phyloP scores from a whole-genome alignment of 2,329 filamentous ascomycete genomes.

The Plenodomus biglobosus region DNA sequence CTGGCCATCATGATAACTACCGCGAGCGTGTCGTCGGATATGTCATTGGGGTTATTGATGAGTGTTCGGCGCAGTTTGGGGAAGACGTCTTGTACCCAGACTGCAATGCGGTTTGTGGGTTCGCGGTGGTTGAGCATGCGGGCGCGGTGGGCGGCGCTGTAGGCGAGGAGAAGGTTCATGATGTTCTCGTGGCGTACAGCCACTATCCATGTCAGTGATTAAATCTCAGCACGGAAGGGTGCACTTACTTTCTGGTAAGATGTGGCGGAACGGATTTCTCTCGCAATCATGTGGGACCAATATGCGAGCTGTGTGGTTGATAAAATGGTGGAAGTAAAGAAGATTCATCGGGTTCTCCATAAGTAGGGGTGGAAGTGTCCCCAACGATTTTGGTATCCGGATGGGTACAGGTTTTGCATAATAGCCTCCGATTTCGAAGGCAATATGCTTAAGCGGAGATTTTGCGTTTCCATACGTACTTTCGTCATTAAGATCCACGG shows the following conservation, averaged over 20 bases:
- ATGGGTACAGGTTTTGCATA: slow-evolving; percentile 70
- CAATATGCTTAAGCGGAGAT: slow-evolving; percentile 51
- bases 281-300: slow-evolving; percentile 64
- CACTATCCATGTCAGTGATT: slow-evolving; percentile 51
- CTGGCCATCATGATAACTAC: slow-evolving; percentile 85
- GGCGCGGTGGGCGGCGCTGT: slow-evolving; percentile 81
- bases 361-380: slow-evolving; percentile 59
- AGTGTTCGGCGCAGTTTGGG: slow-evolving; percentile 70
- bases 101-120: slow-evolving; percentile 74
- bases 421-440: slow-evolving; percentile 64
- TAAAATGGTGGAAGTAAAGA: slow-evolving; percentile 71
- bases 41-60: slow-evolving; percentile 49
- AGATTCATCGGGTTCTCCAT: slow-evolving; percentile 78
- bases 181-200: slow-evolving; percentile 70
- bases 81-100: slow-evolving; percentile 79
- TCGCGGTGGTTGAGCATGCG: slow-evolving; percentile 72
- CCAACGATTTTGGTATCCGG: slow-evolving; percentile 60
- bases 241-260: slow-evolving; percentile 62
- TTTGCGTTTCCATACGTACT: slow-evolving; percentile 39
- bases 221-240: too few relatives aligned
- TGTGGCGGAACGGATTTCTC: slow-evolving; percentile 61
- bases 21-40: slow-evolving; percentile 73
- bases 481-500: slow-evolving; percentile 38
- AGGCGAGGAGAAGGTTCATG: slow-evolving; percentile 75
- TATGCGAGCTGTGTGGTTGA: slow-evolving; percentile 77